phyloP scores from a whole-genome alignment of 768 basidiomycete genomes.

The Trametes elegans region DNA sequence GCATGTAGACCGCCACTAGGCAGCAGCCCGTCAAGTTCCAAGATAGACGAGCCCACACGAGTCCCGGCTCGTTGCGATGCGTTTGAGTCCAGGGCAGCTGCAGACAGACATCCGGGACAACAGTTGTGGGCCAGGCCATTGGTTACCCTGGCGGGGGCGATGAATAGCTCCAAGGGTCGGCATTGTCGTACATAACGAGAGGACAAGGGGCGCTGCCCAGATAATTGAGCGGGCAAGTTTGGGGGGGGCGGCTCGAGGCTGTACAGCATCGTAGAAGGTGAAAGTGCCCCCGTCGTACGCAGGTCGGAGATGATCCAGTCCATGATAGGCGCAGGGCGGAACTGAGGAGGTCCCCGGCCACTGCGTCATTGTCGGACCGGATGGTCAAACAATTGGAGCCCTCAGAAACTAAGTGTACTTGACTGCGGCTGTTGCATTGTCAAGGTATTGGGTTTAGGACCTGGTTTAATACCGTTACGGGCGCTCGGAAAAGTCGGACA shows the following conservation, averaged over 20 bases:
- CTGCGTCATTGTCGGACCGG: neutral
- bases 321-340: conserved; percentile 1
- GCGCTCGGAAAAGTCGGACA: too few species aligned
- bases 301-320: conserved; percentile 9
- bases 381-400: neutral
- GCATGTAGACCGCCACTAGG: conserved; percentile 6
- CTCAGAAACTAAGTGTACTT: neutral
- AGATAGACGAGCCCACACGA: neutral
- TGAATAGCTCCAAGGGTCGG: too few species aligned
- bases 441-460: too few species aligned
- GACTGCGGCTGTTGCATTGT: neutral
- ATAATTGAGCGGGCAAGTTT: neutral
- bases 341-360: conserved; percentile 8
- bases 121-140: too few species aligned
- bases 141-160: too few species aligned
- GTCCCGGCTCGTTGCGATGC: too few species aligned
- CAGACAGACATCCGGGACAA: too few species aligned
- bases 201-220: too few species aligned
- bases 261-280: conserved; percentile 14
- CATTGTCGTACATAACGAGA: neutral
- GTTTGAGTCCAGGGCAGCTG: too few species aligned
- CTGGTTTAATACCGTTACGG: too few species aligned
- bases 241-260: conserved; percentile 6
- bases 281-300: conserved; percentile 8
- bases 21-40: conserved; percentile 3